These are phyloP conservation scores for Massospora cicadina DNA, from an alignment of 371 early-diverging fungal species.

Conservation along the genomic window DNA sequence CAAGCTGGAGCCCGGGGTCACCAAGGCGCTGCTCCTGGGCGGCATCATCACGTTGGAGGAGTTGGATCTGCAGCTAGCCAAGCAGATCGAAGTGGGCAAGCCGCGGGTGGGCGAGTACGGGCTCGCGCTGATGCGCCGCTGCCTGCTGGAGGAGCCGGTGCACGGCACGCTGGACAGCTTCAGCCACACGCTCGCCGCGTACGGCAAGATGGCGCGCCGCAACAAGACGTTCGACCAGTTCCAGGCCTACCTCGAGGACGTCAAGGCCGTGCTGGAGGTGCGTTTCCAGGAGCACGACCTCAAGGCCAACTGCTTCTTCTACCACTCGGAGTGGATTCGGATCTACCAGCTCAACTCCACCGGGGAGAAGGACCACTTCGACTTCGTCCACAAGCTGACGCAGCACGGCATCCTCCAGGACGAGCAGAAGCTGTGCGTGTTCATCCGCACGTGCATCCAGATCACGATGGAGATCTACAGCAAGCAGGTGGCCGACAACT, in stretches of 20 bases:
- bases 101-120: slow-evolving; percentile 59
- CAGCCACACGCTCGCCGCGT: slow-evolving; percentile 44
- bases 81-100: slow-evolving; percentile 57
- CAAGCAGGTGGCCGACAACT: slow-evolving; percentile 32
- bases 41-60: slow-evolving; percentile 57
- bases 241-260: slow-evolving; percentile 16
- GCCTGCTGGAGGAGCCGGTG: slow-evolving; percentile 37
- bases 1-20: slow-evolving; percentile 70
- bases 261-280: slow-evolving; percentile 15
- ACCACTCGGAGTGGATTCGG: slow-evolving; percentile 78
- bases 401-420: slow-evolving; percentile 58
- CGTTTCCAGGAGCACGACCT: slow-evolving; percentile 18
- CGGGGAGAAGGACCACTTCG: slow-evolving; percentile 44
- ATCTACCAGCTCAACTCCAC: slow-evolving; percentile 66
- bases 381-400: slow-evolving; percentile 42
- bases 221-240: slow-evolving; percentile 26
- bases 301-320: slow-evolving; percentile 42
- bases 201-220: slow-evolving; percentile 35
- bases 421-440: slow-evolving; percentile 56
- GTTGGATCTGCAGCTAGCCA: slow-evolving; percentile 71
- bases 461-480: slow-evolving; percentile 54
- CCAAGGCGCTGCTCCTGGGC: slow-evolving; percentile 59
- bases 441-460: slow-evolving; percentile 79
- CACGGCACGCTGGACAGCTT: slow-evolving; percentile 24
- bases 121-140: slow-evolving; percentile 47